A percentile compares a stretch with the other conserved stretches of the same genome.
These are phyloP conservation scores for Penicillium freii DNA, from an alignment of 2,329 filamentous ascomycete species.

Conservation along the genomic window DNA sequence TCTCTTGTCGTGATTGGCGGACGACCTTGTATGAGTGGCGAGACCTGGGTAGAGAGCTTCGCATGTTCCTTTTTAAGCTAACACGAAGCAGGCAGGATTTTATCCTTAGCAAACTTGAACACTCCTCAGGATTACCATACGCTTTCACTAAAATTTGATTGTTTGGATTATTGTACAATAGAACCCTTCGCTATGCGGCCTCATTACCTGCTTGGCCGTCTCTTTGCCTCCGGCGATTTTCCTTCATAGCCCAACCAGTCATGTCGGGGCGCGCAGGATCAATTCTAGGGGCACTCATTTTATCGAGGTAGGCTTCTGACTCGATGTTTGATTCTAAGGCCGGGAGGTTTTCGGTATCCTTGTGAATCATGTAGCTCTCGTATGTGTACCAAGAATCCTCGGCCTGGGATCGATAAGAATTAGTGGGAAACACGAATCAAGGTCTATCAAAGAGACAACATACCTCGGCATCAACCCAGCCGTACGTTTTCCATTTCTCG, in stretches of 20 bases:
- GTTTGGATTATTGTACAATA: background rate
- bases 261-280: conserved; percentile 45
- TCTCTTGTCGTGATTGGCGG: conserved; percentile 10
- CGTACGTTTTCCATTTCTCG: conserved; percentile 76
- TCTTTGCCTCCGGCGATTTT: conserved; percentile 40
- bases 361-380: conserved; percentile 65
- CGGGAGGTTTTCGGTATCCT: conserved; percentile 44
- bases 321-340: conserved; percentile 56
- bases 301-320: conserved; percentile 61
- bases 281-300: conserved; percentile 57
- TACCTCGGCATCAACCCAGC: conserved; percentile 56
- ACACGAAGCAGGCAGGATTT: background rate
- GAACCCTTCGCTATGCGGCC: conserved; percentile 19
- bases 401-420: conserved; percentile 38
- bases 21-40: conserved; percentile 2
- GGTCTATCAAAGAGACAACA: background rate
- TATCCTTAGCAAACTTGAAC: background rate
- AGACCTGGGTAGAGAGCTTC: background rate
- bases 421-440: conserved; percentile 12
- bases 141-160: background rate
- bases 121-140: background rate
- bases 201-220: conserved; percentile 18
- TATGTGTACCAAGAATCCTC: conserved; percentile 74
- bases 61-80: background rate
- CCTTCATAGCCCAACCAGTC: conserved; percentile 47